These are phyloP conservation scores for Melaleuca quinquenervia DNA, from an alignment of 345 rosid genomes.

Conservation along the genomic window DNA sequence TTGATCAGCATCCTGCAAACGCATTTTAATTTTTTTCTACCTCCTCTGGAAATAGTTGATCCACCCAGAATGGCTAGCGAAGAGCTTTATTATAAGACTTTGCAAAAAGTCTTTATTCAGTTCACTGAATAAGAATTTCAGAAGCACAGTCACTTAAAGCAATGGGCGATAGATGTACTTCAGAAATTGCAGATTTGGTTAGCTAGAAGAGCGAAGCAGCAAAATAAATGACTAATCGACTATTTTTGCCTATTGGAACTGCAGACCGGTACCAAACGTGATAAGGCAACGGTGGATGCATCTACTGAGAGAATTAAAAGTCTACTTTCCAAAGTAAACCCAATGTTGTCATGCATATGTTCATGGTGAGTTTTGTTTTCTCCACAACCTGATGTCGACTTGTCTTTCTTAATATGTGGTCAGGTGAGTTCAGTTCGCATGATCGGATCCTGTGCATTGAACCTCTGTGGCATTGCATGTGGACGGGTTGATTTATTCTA, in stretches of 20 bases:
- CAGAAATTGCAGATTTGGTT: background rate
- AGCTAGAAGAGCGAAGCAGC: background rate
- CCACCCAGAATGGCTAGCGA: background rate
- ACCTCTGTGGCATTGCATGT: constrained; percentile 91
- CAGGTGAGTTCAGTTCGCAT: constrained; percentile 94
- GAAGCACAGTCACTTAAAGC: background rate
- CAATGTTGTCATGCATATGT: background rate
- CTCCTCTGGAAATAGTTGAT: background rate
- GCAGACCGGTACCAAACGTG: constrained; percentile 88
- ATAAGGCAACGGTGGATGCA: constrained; percentile 53
- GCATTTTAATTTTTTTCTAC: background rate
- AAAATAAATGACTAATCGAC: background rate
- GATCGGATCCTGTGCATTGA: constrained; percentile 89
- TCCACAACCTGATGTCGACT: background rate
- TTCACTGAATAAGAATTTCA: background rate
- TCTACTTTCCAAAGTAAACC: constrained; percentile 66
- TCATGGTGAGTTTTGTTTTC: background rate
- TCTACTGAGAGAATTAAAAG: constrained; percentile 70
- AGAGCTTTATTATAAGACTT: background rate
- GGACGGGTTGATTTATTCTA: constrained; percentile 85
- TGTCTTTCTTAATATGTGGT: background rate
- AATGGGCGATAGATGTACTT: background rate
- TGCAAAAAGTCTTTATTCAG: background rate
- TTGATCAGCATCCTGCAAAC: background rate
- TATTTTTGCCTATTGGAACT: constrained; percentile 3